Conservation (phyloP, 352 stramenopile species). For the Globisporangium canariense region DNA sequence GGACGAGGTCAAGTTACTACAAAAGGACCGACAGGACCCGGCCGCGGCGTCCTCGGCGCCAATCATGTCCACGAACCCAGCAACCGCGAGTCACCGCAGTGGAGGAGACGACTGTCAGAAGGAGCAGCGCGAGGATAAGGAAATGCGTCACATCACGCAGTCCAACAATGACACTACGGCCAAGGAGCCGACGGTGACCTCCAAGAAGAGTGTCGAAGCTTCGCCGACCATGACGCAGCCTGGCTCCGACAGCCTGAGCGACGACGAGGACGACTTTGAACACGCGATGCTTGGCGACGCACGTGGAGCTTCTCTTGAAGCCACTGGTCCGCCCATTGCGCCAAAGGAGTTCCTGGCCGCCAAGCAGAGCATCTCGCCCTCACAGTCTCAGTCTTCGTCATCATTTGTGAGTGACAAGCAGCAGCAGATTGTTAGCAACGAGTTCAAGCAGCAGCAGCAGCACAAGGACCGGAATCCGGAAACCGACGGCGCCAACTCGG, state of each 20-base stretch:
- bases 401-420: background rate
- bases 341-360: conserved; percentile 16
- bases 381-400: background rate
- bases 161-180: conserved; percentile 4
- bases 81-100: background rate
- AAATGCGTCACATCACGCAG: background rate
- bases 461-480: conserved; percentile 30
- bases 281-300: conserved; percentile 1
- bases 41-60: conserved; percentile 4
- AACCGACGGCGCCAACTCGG: conserved; percentile 33
- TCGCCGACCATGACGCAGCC: conserved; percentile 7
- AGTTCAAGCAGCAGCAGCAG: conserved; percentile 9
- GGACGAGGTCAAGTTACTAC: conserved; percentile 65
- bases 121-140: background rate
- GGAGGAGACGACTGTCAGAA: background rate
- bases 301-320: background rate
- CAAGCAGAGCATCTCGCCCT: background rate
- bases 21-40: conserved; percentile 37
- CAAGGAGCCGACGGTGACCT: background rate
- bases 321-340: conserved; percentile 2
- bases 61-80: conserved; percentile 16
- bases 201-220: conserved; percentile 4
- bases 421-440: background rate
- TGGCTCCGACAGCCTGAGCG: conserved; percentile 13
- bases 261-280: conserved; percentile 16